A percentile compares a stretch with the other conserved stretches of the same genome.
Conservation (phyloP, 345 rosid species). For the Eucalyptus lansdowneana region DNA sequence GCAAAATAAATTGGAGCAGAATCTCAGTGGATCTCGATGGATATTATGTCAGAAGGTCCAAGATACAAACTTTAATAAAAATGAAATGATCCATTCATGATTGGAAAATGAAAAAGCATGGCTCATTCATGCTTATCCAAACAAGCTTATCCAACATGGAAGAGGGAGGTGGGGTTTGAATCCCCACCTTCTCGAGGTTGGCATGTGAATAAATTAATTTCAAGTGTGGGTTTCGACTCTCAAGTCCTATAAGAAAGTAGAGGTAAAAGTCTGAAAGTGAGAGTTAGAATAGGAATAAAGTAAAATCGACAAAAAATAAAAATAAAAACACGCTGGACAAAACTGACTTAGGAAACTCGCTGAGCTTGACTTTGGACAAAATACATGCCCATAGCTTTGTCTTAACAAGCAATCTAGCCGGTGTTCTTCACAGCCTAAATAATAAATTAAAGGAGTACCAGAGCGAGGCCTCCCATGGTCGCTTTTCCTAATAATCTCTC, state of each 20-base stretch:
- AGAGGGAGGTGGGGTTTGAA: too few relatives aligned
- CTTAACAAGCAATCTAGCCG: fast-evolving
- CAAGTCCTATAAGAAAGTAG: too few relatives aligned
- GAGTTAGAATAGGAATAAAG: too few relatives aligned
- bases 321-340: too few relatives aligned
- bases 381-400: not conserved
- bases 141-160: too few relatives aligned
- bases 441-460: too few relatives aligned
- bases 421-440: too few relatives aligned
- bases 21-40: not conserved
- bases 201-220: fast-evolving
- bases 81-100: not conserved
- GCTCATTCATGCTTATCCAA: not conserved
- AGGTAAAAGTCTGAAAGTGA: too few relatives aligned
- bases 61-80: not conserved
- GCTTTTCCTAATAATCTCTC: not conserved
- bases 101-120: not conserved
- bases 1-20: not conserved
- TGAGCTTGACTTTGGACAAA: not conserved
- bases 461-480: not conserved
- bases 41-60: not conserved
- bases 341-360: too few relatives aligned
- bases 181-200: fast-evolving
- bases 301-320: fast-evolving
- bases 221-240: fast-evolving